A percentile compares a stretch with the other conserved stretches of the same genome.
Evolutionary conservation across 306 rosid genomes (phyloP).

Genomic region (Fragaria vesca): DNA sequence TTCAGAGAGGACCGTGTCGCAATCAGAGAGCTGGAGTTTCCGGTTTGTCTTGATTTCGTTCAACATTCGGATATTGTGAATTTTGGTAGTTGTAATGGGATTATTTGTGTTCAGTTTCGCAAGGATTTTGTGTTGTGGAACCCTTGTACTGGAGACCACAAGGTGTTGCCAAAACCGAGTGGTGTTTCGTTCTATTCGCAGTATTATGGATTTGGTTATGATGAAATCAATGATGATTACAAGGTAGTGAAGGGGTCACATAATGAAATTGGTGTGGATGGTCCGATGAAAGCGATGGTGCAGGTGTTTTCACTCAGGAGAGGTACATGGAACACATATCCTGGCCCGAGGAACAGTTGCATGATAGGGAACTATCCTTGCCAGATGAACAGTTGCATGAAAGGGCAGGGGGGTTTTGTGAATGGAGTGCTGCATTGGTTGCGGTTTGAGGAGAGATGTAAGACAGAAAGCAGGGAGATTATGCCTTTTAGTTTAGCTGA

Average conservation of each 20-base stretch:
- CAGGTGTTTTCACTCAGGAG: not conserved
- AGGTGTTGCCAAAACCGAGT: not conserved
- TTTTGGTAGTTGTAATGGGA: slow-evolving; percentile 8
- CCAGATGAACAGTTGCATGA: not conserved
- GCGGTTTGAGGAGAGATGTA: not conserved
- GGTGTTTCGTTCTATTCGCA: too few relatives aligned
- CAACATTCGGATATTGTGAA: not conserved
- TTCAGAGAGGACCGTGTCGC: not conserved
- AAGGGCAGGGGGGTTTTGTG: slow-evolving; percentile 2
- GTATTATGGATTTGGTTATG: slow-evolving; percentile 18
- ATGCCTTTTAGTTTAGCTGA: not conserved
- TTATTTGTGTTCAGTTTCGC: not conserved
- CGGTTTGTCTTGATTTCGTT: not conserved
- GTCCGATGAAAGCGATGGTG: not conserved
- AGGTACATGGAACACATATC: not conserved
- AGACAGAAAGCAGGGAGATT: not conserved
- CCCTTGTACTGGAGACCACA: slow-evolving; percentile 10
- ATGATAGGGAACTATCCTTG: not conserved
- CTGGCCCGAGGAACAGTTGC: not conserved
- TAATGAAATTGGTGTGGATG: not conserved
- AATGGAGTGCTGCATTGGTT: slow-evolving; percentile 4
- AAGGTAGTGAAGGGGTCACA: not conserved
- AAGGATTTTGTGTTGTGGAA: not conserved
- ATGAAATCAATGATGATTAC: slow-evolving; percentile 2
- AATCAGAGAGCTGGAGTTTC: not conserved